Base-by-base conservation (phyloP, 2,329 filamentous ascomycete genomes). In the Pleoardoris graminearum region DNA sequence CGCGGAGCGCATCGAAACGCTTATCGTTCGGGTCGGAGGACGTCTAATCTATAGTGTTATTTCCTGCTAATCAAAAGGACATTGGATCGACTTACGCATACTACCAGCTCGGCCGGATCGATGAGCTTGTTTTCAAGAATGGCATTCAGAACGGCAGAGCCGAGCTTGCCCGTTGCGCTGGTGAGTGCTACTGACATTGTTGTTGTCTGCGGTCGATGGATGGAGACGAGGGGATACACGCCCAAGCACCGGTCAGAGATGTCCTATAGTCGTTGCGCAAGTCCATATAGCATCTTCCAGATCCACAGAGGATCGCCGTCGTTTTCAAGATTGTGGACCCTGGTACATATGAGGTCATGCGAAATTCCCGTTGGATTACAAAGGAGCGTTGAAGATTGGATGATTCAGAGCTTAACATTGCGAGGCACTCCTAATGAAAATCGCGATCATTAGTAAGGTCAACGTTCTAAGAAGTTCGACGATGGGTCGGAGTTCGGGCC, bases 91-190 rank as follows among this genome's bases (percentile, higher is more conserved):
- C 66, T 3, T 63, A 71, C 69, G 53, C 70, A 71, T 25, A 72
- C 66, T 19, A 77, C 64, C 25, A 79, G 74, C 5, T 76, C 57
- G 2, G 61, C 53, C 2, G 72, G 58, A 8, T 71, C 58, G 37
- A 77, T 56, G 23, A 79, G 69, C 4, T 72, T 65, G 58, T 76
- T 67, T 6, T 73, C 60, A n/a, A 79, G 69, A 19, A 79, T 68
- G 32, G 76, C 69, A 22, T 60, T 61, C 21, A 79, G 66, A 16
- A 77, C 76, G 10, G 76, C 76, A 37, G 69, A 70, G 50, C 77
- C 77, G 7, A 79, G 69, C 54, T 78, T 79, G 45, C 77, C 77
- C 14, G 75, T 76, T 45, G 76, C 74, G 44, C 75, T 75, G 41
- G 75, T 75, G 47, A 79, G 73, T 19, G 72, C 74, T 42, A 78